Base-by-base conservation (phyloP, 163 green algal species). In the Chlamydomonas reinhardtii region DNA sequence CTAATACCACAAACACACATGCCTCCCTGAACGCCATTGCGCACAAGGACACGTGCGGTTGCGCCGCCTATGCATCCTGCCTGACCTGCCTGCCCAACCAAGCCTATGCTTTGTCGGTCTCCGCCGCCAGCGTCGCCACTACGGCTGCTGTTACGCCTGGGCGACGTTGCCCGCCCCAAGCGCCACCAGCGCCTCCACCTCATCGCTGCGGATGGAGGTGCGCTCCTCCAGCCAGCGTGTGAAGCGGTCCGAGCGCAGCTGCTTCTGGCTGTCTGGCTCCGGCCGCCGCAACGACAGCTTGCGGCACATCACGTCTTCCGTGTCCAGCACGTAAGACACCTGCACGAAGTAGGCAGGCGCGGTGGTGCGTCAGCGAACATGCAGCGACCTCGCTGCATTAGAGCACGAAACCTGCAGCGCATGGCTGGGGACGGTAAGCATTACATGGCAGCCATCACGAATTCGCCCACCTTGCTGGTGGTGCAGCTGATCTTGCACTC, bases 241-340 rank as follows among this genome's bases (percentile, higher is more conserved):
- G 71, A 89, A 89, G 61, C 84, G 84, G 35, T 89, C 84, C 4
- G 76, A 80, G 19, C 84, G 69, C 59, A 79, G n/a, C 76, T 83
- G 74, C 52, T 89, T 89, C 25, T 73, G 69, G 31, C 31, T 52
- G 52, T 85, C 70, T 0, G 74, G 35, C 76, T 85, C 76, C 29
- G 72, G 27, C 22, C 65, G 54, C 19, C 73, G 77, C 62, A 48
- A 79, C 48, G 52, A 24, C 69, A 77, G 61, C 59, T 66, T 85
- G 29, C 94, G 89, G 65, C 90, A 86, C 81, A 99, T 96, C 4
- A 96, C 90, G 88, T 99, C 97, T 91, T 99, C 96, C 0, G 97
- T 99, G 89, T 98, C 97, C 72, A 99, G 84, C 74, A 99, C 97
- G 84, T 99, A 99, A 0, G 96, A 98, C 84, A 99, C 95, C 95